Percentiles rank a stretch among this genome's conserved stretches.
Evolutionary conservation across 2,329 filamentous ascomycete species (phyloP).

Genomic region (Neopestalotiopsis sp.): DNA sequence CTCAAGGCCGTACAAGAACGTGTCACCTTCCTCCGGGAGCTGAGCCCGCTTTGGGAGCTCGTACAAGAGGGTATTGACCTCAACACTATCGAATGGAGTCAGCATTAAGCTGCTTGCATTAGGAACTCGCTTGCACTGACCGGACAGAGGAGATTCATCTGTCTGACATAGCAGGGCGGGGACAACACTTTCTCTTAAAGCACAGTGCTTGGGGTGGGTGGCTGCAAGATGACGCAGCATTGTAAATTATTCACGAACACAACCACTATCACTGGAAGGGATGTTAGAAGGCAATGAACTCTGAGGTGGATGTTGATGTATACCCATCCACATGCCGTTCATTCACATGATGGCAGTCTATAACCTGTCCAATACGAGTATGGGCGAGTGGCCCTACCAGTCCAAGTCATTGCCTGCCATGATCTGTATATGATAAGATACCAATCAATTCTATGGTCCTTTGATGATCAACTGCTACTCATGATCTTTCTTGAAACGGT

Average conservation of each 20-base stretch:
- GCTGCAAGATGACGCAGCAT: not conserved
- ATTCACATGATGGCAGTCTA: not conserved
- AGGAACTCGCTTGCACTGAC: not conserved
- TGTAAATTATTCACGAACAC: not conserved
- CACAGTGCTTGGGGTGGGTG: not conserved
- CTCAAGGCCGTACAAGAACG: conserved; percentile 90
- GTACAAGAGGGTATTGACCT: conserved; percentile 96
- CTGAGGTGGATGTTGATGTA: not conserved
- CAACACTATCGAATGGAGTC: conserved; percentile 97
- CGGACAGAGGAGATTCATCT: not conserved
- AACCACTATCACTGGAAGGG: not conserved
- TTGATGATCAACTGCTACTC: not conserved
- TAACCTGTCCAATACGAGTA: not conserved
- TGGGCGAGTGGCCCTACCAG: not conserved
- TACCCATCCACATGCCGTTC: not conserved
- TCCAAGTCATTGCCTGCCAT: not conserved
- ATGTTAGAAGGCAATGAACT: not conserved
- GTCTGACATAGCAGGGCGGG: not conserved
- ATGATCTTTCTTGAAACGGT: not conserved
- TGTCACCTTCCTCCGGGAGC: conserved; percentile 89
- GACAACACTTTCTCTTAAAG: not conserved
- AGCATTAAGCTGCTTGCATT: conserved; percentile 65
- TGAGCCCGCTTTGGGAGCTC: conserved; percentile 96
- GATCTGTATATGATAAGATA: not conserved
- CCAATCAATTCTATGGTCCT: not conserved